Conservation (phyloP, 1,284 basidiomycete genomes). For the Ganoderma multipileum region DNA sequence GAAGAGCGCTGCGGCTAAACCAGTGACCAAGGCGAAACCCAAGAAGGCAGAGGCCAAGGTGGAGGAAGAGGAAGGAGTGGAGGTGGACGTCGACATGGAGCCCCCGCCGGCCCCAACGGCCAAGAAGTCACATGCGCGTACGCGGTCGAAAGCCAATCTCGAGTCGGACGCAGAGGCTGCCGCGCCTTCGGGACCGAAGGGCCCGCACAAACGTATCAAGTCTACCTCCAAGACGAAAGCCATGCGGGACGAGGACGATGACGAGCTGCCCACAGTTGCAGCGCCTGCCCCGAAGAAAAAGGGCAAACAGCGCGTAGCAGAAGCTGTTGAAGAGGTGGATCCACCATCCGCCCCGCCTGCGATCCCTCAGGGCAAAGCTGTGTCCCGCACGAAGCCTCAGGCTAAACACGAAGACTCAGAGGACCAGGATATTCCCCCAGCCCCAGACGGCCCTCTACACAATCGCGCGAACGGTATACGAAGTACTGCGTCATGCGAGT, state of each 20-base stretch:
- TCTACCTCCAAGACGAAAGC: conserved; percentile 25
- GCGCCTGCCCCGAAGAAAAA: conserved; percentile 18
- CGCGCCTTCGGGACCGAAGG: conserved; percentile 20
- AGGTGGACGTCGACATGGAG: conserved; percentile 12
- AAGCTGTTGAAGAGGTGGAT: conserved; percentile 14
- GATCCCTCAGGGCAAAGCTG: conserved; percentile 20
- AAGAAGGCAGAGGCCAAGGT: conserved; percentile 18
- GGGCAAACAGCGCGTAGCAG: conserved; percentile 15
- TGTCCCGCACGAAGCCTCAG: conserved; percentile 18
- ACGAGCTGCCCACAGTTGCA: background rate
- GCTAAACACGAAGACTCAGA: conserved; percentile 8
- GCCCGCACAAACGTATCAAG: conserved; percentile 29
- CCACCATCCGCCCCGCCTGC: conserved; percentile 11
- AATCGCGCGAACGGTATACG: conserved; percentile 11
- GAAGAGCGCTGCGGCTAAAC: conserved; percentile 23
- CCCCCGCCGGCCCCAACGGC: conserved; percentile 7
- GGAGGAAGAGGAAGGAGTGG: conserved; percentile 16
- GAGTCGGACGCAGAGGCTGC: conserved; percentile 31
- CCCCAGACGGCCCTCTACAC: background rate
- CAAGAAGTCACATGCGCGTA: conserved; percentile 32
- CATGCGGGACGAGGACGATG: conserved; percentile 20
- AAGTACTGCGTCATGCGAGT: conserved; percentile 17
- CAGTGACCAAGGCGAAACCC: conserved; percentile 15
- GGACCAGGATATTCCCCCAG: conserved; percentile 3
- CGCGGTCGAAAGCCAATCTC: conserved; percentile 31